Percentiles rank a stretch among this genome's conserved stretches.
phyloP scores from a whole-genome alignment of 2,329 filamentous ascomycete genomes.

The Moelleriella libera region DNA sequence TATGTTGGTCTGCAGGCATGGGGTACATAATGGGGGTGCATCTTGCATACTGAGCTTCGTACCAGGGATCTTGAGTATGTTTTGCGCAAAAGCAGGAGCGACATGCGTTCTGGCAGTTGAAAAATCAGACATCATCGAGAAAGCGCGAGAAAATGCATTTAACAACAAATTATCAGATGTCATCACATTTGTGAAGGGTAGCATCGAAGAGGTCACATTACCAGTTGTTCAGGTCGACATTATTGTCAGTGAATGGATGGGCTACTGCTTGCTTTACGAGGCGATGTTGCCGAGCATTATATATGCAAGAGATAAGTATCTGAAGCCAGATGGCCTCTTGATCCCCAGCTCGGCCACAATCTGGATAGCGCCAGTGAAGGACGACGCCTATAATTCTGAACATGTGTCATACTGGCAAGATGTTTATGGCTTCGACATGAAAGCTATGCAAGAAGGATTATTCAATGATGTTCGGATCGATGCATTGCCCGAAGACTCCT shows the following conservation, averaged over 20 bases:
- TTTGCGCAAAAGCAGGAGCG: conserved; percentile 82
- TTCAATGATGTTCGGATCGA: conserved; percentile 72
- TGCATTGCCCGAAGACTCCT: conserved; percentile 45
- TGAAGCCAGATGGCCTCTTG: conserved; percentile 67
- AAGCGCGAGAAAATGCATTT: conserved; percentile 72
- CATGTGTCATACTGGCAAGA: conserved; percentile 78
- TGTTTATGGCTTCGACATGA: conserved; percentile 93
- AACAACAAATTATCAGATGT: conserved; percentile 60
- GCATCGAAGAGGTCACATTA: conserved; percentile 73
- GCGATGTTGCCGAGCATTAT: conserved; percentile 92
- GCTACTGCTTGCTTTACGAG: conserved; percentile 84
- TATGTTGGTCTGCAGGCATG: conserved; percentile 12
- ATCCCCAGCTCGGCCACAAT: conserved; percentile 77
- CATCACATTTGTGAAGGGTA: conserved; percentile 71
- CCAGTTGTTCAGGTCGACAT: conserved; percentile 77
- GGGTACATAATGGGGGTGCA: conserved; percentile 2
- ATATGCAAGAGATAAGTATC: conserved; percentile 75
- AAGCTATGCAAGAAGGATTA: conserved; percentile 71
- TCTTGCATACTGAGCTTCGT: too few relatives aligned
- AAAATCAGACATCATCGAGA: conserved; percentile 79
- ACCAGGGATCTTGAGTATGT: conserved; percentile 76
- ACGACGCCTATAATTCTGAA: conserved; percentile 63
- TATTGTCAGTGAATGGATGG: conserved; percentile 98
- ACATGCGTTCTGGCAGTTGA: conserved; percentile 81
- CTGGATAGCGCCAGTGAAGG: conserved; percentile 66